Conservation (phyloP, 306 rosid species). For the Citrullus colocynthis region DNA sequence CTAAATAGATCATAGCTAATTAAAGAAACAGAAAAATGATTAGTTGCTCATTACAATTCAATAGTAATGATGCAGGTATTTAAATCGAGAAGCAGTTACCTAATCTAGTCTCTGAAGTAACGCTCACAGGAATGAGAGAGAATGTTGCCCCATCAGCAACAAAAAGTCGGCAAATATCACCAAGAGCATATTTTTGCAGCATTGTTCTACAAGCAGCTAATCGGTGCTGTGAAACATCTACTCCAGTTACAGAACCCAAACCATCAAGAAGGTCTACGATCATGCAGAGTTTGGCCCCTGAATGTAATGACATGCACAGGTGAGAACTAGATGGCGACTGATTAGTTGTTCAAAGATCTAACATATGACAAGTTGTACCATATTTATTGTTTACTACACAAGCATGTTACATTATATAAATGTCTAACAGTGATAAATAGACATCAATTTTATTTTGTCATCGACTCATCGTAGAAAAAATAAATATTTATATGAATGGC, state of each 20-base stretch:
- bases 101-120: slow-evolving; percentile 22
- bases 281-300: slow-evolving; percentile 95
- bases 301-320: slow-evolving; percentile 4
- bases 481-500: background rate
- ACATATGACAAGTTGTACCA: background rate
- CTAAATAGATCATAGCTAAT: slow-evolving; percentile 43
- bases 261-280: slow-evolving; percentile 65
- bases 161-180: slow-evolving; percentile 65
- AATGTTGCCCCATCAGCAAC: slow-evolving; percentile 77
- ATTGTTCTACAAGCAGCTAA: slow-evolving; percentile 76
- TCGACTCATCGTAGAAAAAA: background rate
- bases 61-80: background rate
- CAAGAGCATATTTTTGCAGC: slow-evolving; percentile 68
- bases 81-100: slow-evolving; percentile 25
- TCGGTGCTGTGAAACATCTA: slow-evolving; percentile 87
- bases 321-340: background rate
- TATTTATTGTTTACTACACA: background rate
- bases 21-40: slow-evolving; percentile 12
- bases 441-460: background rate
- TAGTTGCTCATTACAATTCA: background rate
- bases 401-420: background rate
- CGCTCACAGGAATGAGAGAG: slow-evolving; percentile 38
- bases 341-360: background rate
- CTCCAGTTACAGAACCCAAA: slow-evolving; percentile 70
- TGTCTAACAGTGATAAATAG: background rate